Percentiles rank a stretch among this genome's conserved stretches.
phyloP scores from a whole-genome alignment of 495 filamentous ascomycete genomes.

The Xylaria acuta region DNA sequence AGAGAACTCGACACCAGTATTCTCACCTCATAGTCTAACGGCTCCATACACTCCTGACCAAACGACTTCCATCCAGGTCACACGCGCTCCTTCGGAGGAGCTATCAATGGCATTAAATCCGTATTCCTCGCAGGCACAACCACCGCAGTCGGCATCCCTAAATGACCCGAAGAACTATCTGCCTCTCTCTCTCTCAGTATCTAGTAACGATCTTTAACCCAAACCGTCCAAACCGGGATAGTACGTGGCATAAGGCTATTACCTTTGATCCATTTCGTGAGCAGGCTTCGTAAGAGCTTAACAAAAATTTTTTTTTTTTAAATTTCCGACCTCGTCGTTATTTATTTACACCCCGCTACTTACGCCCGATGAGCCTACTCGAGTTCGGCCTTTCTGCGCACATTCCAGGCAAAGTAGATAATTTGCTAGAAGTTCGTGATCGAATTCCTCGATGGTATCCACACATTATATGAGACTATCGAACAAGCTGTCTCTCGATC shows the following conservation, averaged over 20 bases:
- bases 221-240: conserved; percentile 60
- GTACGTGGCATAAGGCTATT: conserved; percentile 55
- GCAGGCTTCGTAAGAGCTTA: conserved; percentile 67
- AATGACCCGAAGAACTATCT: conserved; percentile 51
- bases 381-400: conserved; percentile 60
- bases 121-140: conserved; percentile 56
- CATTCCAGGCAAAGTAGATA: conserved; percentile 52
- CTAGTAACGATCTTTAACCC: conserved; percentile 68
- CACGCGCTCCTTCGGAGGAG: conserved; percentile 43
- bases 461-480: conserved; percentile 39
- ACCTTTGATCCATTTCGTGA: conserved; percentile 50
- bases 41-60: not conserved
- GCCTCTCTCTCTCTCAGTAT: conserved; percentile 41
- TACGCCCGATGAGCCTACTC: conserved; percentile 55
- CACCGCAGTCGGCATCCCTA: conserved; percentile 31
- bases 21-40: not conserved
- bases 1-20: not conserved
- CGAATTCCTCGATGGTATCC: conserved; percentile 42
- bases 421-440: conserved; percentile 55
- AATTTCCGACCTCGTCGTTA: conserved; percentile 56
- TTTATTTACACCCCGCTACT: conserved; percentile 60
- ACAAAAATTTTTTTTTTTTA: no score
- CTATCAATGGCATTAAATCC: conserved; percentile 34
- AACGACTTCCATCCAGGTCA: conserved; percentile 32
- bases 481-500: conserved; percentile 30